Evolutionary conservation across 345 rosid species (phyloP).

Genomic region (Cardamine occulta): DNA sequence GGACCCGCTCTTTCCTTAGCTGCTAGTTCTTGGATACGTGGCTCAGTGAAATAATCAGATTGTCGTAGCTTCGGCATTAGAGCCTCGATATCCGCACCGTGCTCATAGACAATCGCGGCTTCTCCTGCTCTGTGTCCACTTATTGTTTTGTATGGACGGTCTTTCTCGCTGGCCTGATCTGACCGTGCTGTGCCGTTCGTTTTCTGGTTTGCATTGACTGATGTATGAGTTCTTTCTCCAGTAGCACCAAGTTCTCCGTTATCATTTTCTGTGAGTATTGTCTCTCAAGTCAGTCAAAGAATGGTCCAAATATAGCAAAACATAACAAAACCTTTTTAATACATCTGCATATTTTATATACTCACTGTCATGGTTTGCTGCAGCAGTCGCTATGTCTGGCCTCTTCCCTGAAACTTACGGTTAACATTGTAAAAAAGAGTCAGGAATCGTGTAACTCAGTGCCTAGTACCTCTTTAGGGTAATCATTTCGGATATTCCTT

Average conservation of each 20-base stretch:
- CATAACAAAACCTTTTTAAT: background rate
- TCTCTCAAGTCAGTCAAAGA: slow-evolving; percentile 13
- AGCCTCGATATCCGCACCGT: slow-evolving; percentile 85
- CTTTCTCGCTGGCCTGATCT: slow-evolving; percentile 55
- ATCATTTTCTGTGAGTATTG: slow-evolving; percentile 51
- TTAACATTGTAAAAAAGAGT: slow-evolving; percentile 14
- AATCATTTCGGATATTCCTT: slow-evolving; percentile 4
- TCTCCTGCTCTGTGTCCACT: slow-evolving; percentile 49
- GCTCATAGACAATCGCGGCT: slow-evolving; percentile 31
- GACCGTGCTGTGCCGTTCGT: slow-evolving; percentile 57
- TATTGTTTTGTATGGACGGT: slow-evolving; percentile 61
- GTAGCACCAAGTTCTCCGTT: slow-evolving; percentile 47
- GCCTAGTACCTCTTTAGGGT: slow-evolving; percentile 15
- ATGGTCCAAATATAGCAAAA: background rate
- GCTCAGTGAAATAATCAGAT: slow-evolving; percentile 88
- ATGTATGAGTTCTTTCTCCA: slow-evolving; percentile 36
- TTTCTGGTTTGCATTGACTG: slow-evolving; percentile 53
- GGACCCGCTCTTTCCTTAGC: slow-evolving; percentile 95
- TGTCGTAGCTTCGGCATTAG: slow-evolving; percentile 90
- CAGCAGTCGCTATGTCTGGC: slow-evolving; percentile 46
- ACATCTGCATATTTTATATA: background rate
- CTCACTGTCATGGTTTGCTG: slow-evolving; percentile 55
- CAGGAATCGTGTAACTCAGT: background rate
- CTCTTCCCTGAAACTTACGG: slow-evolving; percentile 49
- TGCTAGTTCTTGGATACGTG: slow-evolving; percentile 88